phyloP scores from a whole-genome alignment of 176 grass and related monocot genomes.

The Musa acuminata region DNA sequence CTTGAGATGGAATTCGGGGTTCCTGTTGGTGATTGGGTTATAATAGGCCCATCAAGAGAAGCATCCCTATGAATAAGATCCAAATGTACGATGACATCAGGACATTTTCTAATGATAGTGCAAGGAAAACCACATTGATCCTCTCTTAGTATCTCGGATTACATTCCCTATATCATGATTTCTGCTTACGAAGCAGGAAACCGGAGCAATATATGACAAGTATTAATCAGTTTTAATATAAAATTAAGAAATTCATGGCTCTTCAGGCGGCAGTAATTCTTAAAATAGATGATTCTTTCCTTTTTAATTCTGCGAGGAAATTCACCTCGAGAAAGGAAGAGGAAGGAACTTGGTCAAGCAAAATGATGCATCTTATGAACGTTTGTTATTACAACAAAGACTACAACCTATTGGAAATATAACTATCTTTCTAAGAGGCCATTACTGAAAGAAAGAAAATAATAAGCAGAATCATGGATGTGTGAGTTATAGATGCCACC shows the following conservation, averaged over 20 bases:
- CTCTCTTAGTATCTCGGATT: background rate
- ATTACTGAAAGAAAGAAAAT: no score
- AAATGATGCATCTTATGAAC: no score
- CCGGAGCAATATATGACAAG: background rate
- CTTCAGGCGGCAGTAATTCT: background rate
- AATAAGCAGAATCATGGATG: no score
- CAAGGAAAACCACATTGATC: background rate
- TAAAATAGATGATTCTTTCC: background rate
- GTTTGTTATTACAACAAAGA: no score
- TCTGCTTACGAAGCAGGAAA: background rate
- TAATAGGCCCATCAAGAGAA: background rate
- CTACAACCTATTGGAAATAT: no score
- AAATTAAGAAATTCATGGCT: background rate
- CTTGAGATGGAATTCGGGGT: background rate
- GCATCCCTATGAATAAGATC: constrained; percentile 11
- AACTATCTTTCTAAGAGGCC: no score
- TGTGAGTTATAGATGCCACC: no score
- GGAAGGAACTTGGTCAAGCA: background rate
- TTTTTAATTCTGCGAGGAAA: background rate
- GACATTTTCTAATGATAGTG: background rate
- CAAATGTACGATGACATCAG: background rate
- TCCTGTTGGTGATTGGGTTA: background rate
- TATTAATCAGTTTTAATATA: background rate
- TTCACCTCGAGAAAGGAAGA: background rate
- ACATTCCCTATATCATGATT: background rate